These are phyloP conservation scores for Podaxis sp. DNA, from an alignment of 768 basidiomycete genomes.

Conservation along the genomic window DNA sequence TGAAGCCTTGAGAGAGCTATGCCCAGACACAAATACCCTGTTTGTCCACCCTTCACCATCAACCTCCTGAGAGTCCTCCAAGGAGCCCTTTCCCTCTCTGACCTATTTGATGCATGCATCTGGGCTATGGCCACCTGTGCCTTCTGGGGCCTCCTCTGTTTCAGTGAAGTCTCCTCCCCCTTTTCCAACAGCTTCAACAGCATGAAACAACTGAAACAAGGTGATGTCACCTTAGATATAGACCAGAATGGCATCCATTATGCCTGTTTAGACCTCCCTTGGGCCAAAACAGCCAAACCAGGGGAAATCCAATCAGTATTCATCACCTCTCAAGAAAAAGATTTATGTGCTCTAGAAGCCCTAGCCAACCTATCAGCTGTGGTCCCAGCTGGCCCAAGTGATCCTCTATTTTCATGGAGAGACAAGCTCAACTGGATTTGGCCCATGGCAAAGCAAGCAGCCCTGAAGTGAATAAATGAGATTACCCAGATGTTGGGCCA, in stretches of 20 bases:
- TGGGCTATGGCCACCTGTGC: constrained; percentile 36
- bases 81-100: constrained; percentile 4
- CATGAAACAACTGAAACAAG: constrained; percentile 24
- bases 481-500: constrained; percentile 26
- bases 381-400: constrained; percentile 23
- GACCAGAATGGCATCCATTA: constrained; percentile 29
- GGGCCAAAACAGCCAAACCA: constrained; percentile 35
- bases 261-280: constrained; percentile 29
- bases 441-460: constrained; percentile 29
- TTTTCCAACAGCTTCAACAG: constrained; percentile 21
- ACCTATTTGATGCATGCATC: constrained; percentile 39
- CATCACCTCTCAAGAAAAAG: constrained; percentile 19
- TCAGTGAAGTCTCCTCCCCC: constrained; percentile 35
- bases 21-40: constrained; percentile 20
- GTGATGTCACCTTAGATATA: constrained; percentile 18
- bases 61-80: constrained; percentile 28
- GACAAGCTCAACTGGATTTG: constrained; percentile 26
- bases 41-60: constrained; percentile 33
- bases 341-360: constrained; percentile 30
- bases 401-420: constrained; percentile 37
- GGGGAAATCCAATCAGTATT: constrained; percentile 33
- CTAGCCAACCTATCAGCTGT: constrained; percentile 29
- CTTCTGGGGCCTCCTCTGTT: constrained; percentile 40
- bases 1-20: constrained; percentile 26
- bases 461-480: constrained; percentile 30